Evolutionary conservation across 2,329 filamentous ascomycete species (phyloP), one percentile per base, ranked within the genome.

Genomic region (Pyrenochaeta sp.): DNA sequence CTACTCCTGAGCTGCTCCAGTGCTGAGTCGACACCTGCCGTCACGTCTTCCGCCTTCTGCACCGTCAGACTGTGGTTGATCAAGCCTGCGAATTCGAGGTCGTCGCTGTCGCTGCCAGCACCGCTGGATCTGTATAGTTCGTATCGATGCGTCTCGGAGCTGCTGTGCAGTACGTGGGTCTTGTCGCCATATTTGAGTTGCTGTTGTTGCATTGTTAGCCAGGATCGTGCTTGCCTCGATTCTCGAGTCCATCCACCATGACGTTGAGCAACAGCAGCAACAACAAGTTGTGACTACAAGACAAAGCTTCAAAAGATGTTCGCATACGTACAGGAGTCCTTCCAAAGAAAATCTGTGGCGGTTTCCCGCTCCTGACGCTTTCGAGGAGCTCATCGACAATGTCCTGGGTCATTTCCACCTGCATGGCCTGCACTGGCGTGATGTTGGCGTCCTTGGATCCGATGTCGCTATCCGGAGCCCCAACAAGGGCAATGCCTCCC

Each of bases 1-100:
- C 81, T 87, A 71, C 81, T 85, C 73, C 87, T 83, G 52, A 89
- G 79, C 39, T 81, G 82, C 52, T 85, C 85, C 73, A 89, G 74
- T 28, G 87, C 87, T 58, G 84, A 82, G 72, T 89, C 87, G 39
- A 83, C 83, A 59, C 83, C 84, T 28, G 83, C 83, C 43, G 82
- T 85, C 36, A 80, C 83, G 71, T 84, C 79, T 71, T 84, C 80
- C 39, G 82, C 83, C 74, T 84, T 83, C 67, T 84, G 80, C 36
- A 86, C 81, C 5, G 73, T 80, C 36, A 88, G 79, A 60, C 78
- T 84, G 70, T 89, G 85, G 72, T 83, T 86, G 65, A 88, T 77
- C 25, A 85, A 72, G 43, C 85, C 85, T 27, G 82, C 78, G 67
- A 88, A 88, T 58, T 82, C 82, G 68, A 87, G 73, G 56, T 81